These are phyloP conservation scores for Coelastrella sp. DNA, from an alignment of 139 green algal species.

Conservation along the genomic window DNA sequence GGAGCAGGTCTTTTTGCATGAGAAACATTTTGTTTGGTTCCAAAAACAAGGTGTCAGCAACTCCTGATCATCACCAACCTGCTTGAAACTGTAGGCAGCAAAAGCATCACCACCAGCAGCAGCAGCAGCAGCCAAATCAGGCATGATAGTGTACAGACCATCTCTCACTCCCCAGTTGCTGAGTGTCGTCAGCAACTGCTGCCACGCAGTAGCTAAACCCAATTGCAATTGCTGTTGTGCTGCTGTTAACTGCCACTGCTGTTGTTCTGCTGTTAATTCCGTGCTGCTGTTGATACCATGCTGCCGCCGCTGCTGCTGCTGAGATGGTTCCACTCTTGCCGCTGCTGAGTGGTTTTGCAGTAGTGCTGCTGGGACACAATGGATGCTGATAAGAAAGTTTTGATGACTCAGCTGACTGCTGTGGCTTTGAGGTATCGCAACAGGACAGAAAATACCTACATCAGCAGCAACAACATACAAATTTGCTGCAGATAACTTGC, in stretches of 20 bases:
- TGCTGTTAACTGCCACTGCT: constrained; percentile 6
- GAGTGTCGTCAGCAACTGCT: constrained; percentile 15
- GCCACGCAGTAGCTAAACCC: constrained; percentile 7
- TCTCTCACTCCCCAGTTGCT: neutral
- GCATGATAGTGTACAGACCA: constrained; percentile 55
- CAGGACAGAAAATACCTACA: neutral
- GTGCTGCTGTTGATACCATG: too few relatives aligned
- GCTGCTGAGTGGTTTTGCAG: neutral
- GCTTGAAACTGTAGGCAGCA: constrained; percentile 45
- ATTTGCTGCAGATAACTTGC: neutral
- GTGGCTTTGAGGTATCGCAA: neutral
- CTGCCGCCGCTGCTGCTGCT: constrained; percentile 5
- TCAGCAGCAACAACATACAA: neutral
- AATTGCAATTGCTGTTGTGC: neutral
- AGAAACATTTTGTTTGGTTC: too few relatives aligned
- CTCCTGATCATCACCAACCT: neutral
- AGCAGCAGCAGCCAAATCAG: constrained; percentile 31
- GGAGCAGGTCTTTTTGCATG: too few relatives aligned
- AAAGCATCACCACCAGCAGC: constrained; percentile 30
- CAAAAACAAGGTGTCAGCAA: too few relatives aligned
- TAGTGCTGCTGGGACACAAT: neutral
- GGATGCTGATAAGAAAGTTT: constrained; percentile 23
- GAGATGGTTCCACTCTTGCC: neutral
- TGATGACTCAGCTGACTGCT: constrained; percentile 12
- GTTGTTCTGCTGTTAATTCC: too few relatives aligned